These are phyloP conservation scores for Volvox carteri DNA, from an alignment of 163 green algal genomes.

Conservation along the genomic window DNA sequence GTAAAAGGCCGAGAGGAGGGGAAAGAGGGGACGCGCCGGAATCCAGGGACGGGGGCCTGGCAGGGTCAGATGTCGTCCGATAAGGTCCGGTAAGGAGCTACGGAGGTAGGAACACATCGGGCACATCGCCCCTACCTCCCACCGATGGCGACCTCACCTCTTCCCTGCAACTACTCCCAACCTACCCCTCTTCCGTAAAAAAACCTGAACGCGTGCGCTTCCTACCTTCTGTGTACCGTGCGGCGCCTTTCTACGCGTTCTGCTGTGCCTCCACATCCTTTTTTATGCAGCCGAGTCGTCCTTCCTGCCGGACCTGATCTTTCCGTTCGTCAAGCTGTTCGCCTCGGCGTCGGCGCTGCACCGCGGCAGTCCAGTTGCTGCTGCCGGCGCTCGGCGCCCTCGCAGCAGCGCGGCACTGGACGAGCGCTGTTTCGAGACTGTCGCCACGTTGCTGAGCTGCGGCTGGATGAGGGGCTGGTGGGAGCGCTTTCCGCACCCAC, in stretches of 20 bases:
- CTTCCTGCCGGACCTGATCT: constrained; percentile 76
- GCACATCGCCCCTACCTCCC: too few species aligned
- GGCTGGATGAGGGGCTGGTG: constrained; percentile 75
- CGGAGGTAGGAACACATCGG: too few species aligned
- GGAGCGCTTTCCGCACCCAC: constrained; percentile 68
- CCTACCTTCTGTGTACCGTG: too few species aligned
- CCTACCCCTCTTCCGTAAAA: too few species aligned
- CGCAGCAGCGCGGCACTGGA: constrained; percentile 36
- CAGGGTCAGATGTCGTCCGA: too few species aligned
- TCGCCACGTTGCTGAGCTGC: constrained; percentile 72
- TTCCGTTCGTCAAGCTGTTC: constrained; percentile 81
- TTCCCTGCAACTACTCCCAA: too few species aligned
- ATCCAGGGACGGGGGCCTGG: too few species aligned
- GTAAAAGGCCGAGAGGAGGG: too few species aligned
- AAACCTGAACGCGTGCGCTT: too few species aligned
- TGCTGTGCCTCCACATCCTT: background rate
- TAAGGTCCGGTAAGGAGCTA: too few species aligned
- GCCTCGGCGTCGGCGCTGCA: constrained; percentile 10
- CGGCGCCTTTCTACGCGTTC: background rate
- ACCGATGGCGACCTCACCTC: too few species aligned
- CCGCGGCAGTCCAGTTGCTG: background rate
- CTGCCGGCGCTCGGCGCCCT: constrained; percentile 1
- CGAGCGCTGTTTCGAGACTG: constrained; percentile 75
- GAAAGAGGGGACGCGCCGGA: too few species aligned
- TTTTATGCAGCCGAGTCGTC: constrained; percentile 64